Percentiles rank a stretch among this genome's conserved stretches.
Evolutionary conservation across 139 green algal species (phyloP).

Genomic region (Bryopsis sp.): DNA sequence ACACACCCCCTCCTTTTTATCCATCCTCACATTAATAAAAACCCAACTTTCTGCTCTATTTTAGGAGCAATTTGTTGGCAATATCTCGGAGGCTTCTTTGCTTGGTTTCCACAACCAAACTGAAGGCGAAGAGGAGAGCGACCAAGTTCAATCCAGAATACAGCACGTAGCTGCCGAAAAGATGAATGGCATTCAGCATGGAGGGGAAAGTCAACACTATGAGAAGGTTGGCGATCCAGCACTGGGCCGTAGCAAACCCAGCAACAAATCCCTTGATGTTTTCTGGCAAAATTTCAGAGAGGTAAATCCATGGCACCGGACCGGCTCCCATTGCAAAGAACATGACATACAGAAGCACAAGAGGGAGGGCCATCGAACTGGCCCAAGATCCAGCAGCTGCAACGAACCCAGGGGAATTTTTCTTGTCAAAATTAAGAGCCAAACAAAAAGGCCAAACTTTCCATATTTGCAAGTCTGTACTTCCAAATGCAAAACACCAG

Average conservation of each 20-base stretch:
- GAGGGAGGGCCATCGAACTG: conserved; percentile 23
- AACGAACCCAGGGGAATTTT: too few relatives aligned
- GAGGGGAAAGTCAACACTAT: conserved; percentile 28
- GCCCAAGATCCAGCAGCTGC: neutral
- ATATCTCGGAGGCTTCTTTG: neutral
- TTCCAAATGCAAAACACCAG: too few relatives aligned
- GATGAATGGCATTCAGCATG: conserved; percentile 1
- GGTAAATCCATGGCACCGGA: conserved; percentile 61
- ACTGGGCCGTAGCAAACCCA: conserved; percentile 34
- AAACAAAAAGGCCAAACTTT: too few relatives aligned
- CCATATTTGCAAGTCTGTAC: too few relatives aligned
- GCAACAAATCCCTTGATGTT: conserved; percentile 47
- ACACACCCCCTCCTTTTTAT: too few relatives aligned
- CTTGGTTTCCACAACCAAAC: conserved; percentile 7
- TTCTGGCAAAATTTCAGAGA: conserved; percentile 57
- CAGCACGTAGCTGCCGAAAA: conserved; percentile 15
- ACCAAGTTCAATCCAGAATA: conserved; percentile 3
- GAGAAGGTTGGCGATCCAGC: conserved; percentile 38
- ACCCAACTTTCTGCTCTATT: too few relatives aligned
- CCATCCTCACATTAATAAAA: too few relatives aligned
- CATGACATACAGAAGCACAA: conserved; percentile 46
- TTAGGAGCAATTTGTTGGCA: neutral
- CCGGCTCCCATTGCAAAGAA: conserved; percentile 62
- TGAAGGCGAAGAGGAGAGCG: neutral
- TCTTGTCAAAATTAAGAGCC: too few relatives aligned